A percentile compares a stretch with the other conserved stretches of the same genome.
Conservation (phyloP, 2,329 filamentous ascomycete genomes). For the Fusarium fracticaudum region DNA sequence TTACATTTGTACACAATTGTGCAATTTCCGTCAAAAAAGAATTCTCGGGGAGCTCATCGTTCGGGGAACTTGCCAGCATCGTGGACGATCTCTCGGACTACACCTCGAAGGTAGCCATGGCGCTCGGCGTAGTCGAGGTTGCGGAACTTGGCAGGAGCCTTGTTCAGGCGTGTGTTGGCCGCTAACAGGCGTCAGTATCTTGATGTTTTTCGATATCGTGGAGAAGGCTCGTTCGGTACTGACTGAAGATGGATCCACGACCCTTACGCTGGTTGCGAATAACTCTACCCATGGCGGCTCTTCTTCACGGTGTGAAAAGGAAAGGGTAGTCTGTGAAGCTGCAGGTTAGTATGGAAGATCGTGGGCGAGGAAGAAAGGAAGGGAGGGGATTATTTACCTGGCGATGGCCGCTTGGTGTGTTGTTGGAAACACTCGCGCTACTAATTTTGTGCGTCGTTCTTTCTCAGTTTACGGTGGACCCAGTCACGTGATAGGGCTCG, state of each 20-base stretch:
- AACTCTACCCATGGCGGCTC: conserved; percentile 64
- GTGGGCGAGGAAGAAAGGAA: conserved; percentile 39
- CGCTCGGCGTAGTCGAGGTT: conserved; percentile 95
- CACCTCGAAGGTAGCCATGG: conserved; percentile 96
- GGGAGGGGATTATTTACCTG: conserved; percentile 48
- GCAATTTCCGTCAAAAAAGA: conserved; percentile 22
- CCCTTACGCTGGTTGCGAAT: conserved; percentile 75
- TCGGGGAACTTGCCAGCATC: conserved; percentile 74
- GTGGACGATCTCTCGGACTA: conserved; percentile 99
- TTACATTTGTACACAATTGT: conserved; percentile 1
- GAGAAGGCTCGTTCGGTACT: conserved; percentile 46
- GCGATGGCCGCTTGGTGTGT: conserved; percentile 54
- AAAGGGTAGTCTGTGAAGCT: conserved; percentile 47
- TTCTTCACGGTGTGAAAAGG: conserved; percentile 48
- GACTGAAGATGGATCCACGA: conserved; percentile 67
- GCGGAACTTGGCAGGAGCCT: conserved; percentile 86
- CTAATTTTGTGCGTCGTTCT: conserved; percentile 49
- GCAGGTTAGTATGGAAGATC: conserved; percentile 44
- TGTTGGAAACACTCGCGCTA: conserved; percentile 45
- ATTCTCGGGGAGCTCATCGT: conserved; percentile 23
- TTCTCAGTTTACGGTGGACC: conserved; percentile 13
- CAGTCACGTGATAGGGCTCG: conserved; percentile 45
- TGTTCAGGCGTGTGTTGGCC: conserved; percentile 91
- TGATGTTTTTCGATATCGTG: conserved; percentile 37
- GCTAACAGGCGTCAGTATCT: conserved; percentile 58